phyloP scores from a whole-genome alignment of 768 basidiomycete species.

The Auriscalpium orientale region DNA sequence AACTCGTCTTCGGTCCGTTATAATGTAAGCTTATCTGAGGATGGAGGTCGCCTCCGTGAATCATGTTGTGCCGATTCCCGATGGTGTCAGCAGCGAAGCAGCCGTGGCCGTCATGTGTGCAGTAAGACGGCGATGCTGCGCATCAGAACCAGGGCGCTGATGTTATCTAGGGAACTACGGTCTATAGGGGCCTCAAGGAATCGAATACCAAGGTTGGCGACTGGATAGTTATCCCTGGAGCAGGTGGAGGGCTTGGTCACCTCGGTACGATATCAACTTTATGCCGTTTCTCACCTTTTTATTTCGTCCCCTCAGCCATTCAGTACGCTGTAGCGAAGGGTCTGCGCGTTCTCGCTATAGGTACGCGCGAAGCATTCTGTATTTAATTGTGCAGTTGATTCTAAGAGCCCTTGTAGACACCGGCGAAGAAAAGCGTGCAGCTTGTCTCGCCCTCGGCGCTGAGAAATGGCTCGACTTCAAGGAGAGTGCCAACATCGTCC shows the following conservation, averaged over 20 bases:
- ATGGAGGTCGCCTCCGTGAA: constrained; percentile 25
- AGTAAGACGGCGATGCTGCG: constrained; percentile 8
- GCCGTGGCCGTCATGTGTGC: constrained; percentile 41
- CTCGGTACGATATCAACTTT: constrained; percentile 18
- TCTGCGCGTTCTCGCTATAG: constrained; percentile 38
- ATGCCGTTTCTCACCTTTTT: no score
- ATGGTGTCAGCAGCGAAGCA: constrained; percentile 28
- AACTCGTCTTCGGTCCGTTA: background rate
- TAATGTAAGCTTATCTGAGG: background rate
- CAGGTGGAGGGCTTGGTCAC: constrained; percentile 36
- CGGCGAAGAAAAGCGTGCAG: constrained; percentile 32
- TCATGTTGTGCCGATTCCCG: constrained; percentile 40
- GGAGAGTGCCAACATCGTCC: constrained; percentile 31
- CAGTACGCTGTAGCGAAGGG: constrained; percentile 40
- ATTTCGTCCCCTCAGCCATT: constrained; percentile 21
- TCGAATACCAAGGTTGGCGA: constrained; percentile 29
- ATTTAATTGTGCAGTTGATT: background rate
- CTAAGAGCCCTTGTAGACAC: constrained; percentile 25
- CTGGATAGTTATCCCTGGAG: constrained; percentile 33
- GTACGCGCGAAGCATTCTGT: background rate
- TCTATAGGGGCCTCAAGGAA: constrained; percentile 38
- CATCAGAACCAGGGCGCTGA: no score
- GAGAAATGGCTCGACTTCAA: constrained; percentile 43
- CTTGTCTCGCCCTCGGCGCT: constrained; percentile 32
- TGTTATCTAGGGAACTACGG: constrained; percentile 31